These are phyloP conservation scores for Lactarius hatsudake DNA, from an alignment of 768 basidiomycete genomes.

Conservation along the genomic window DNA sequence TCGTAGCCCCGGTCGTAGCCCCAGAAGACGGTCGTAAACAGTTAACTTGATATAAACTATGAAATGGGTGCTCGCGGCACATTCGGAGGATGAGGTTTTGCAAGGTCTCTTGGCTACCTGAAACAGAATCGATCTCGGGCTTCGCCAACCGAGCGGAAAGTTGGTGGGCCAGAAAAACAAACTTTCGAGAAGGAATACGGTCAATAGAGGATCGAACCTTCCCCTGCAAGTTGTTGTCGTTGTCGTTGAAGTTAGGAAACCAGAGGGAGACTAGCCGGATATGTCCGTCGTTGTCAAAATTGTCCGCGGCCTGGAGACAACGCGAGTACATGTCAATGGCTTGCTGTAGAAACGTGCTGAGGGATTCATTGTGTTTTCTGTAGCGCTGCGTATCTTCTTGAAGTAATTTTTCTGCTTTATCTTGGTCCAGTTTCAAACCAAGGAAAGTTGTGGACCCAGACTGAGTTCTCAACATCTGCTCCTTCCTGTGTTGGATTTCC, in stretches of 20 bases:
- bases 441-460: constrained; percentile 27
- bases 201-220: constrained; percentile 46
- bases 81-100: constrained; percentile 67
- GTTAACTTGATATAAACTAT: constrained; percentile 86
- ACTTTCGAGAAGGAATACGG: constrained; percentile 79
- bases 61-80: constrained; percentile 90
- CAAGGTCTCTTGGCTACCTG: constrained; percentile 55
- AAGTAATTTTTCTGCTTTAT: constrained; percentile 48
- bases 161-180: constrained; percentile 90
- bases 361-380: constrained; percentile 42
- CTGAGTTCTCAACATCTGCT: constrained; percentile 33
- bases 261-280: constrained; percentile 88
- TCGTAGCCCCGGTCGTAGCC: constrained; percentile 24
- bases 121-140: constrained; percentile 31
- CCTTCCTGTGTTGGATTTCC: constrained; percentile 59
- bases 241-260: constrained; percentile 82
- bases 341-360: constrained; percentile 62
- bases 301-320: constrained; percentile 66
- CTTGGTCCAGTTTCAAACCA: constrained; percentile 39
- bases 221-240: constrained; percentile 48
- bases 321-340: constrained; percentile 86
- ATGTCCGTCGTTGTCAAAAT: constrained; percentile 70
- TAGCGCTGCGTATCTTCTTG: constrained; percentile 51
- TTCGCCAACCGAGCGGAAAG: constrained; percentile 83
- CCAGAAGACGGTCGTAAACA: constrained; percentile 51